Evolutionary conservation across 768 basidiomycete species (phyloP).

Genomic region (Pulveroboletus frians): DNA sequence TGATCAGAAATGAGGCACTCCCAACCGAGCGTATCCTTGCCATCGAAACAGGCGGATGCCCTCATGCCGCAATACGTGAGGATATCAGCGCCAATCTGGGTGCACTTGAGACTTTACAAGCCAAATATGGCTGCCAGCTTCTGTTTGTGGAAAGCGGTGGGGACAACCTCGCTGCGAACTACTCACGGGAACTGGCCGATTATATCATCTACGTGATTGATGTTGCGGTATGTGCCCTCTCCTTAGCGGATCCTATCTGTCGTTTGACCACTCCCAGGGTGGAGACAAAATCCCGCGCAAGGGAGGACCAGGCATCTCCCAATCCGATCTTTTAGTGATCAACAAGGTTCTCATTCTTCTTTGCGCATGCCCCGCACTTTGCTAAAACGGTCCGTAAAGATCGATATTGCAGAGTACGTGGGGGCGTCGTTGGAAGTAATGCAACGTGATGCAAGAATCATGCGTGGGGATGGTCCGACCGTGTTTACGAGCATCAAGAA

Average conservation of each 20-base stretch:
- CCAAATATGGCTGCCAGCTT: constrained; percentile 83
- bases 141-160: constrained; percentile 96
- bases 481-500: constrained; percentile 84
- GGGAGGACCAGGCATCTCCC: constrained; percentile 95
- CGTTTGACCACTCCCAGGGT: constrained; percentile 46
- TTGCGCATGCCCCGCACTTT: not conserved
- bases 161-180: constrained; percentile 96
- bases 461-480: constrained; percentile 94
- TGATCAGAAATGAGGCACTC: constrained; percentile 88
- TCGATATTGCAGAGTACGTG: constrained; percentile 88
- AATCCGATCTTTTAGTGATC: constrained; percentile 89
- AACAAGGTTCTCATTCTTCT: constrained; percentile 65
- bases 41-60: constrained; percentile 97
- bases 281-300: constrained; percentile 99
- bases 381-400: constrained; percentile 43
- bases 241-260: not conserved
- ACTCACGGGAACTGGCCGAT: constrained; percentile 93
- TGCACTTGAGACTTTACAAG: constrained; percentile 90
- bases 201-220: constrained; percentile 95
- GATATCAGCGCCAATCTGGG: constrained; percentile 98
- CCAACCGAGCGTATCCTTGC: constrained; percentile 83
- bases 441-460: constrained; percentile 86
- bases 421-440: constrained; percentile 92
- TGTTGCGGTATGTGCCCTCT: constrained; percentile 53
- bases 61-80: constrained; percentile 96